phyloP scores from a whole-genome alignment of 768 basidiomycete genomes.

The Chalciporus chontae region DNA sequence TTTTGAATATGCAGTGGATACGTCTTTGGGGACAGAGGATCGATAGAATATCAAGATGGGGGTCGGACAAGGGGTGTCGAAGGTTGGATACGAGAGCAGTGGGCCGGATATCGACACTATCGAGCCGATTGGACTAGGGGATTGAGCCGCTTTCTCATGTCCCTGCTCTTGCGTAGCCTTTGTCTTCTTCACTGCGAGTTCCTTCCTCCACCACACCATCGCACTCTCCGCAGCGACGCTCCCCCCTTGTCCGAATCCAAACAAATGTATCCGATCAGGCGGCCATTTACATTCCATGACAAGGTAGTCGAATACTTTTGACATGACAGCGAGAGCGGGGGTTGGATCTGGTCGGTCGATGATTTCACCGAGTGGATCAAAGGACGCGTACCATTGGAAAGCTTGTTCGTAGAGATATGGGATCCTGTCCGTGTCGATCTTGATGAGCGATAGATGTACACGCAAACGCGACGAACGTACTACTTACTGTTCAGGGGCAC shows the following conservation, averaged over 20 bases:
- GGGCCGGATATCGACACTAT: constrained; percentile 70
- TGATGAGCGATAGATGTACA: too few relatives aligned
- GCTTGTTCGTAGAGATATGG: constrained; percentile 77
- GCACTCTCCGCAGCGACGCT: constrained; percentile 69
- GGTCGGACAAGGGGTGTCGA: constrained; percentile 49
- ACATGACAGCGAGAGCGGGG: constrained; percentile 54
- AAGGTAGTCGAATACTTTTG: constrained; percentile 53
- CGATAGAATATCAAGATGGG: constrained; percentile 62
- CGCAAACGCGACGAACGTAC: neutral
- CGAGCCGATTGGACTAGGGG: constrained; percentile 50
- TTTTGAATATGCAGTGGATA: constrained; percentile 53
- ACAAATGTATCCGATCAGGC: constrained; percentile 67
- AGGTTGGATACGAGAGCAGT: constrained; percentile 73
- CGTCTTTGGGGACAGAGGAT: constrained; percentile 40
- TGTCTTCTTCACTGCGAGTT: constrained; percentile 14
- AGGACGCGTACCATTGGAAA: constrained; percentile 85
- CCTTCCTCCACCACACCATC: constrained; percentile 50
- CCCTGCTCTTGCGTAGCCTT: constrained; percentile 11
- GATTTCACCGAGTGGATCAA: constrained; percentile 73
- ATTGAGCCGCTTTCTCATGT: neutral
- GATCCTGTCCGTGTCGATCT: constrained; percentile 43
- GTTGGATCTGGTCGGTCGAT: constrained; percentile 72
- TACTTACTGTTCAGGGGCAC: constrained; percentile 72
- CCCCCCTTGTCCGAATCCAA: constrained; percentile 89
- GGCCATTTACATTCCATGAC: constrained; percentile 63